A percentile compares a stretch with the other conserved stretches of the same genome.
Evolutionary conservation across 2,329 filamentous ascomycete species (phyloP).

Genomic region (Rutstroemia sp.): DNA sequence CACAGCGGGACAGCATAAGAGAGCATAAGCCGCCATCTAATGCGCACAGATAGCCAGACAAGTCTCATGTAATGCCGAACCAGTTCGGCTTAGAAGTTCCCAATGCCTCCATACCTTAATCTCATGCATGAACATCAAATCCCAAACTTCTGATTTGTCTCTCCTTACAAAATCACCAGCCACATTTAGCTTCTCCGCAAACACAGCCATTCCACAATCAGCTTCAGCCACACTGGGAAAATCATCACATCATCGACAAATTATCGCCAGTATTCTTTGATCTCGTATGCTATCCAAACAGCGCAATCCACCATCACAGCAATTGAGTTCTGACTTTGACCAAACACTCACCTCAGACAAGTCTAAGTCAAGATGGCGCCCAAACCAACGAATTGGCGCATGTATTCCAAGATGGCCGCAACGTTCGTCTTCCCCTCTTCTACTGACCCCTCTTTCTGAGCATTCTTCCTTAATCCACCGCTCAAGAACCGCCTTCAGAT

Average conservation of each 20-base stretch:
- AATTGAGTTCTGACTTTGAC: neutral
- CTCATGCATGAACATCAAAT: too few relatives aligned
- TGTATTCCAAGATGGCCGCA: constrained; percentile 62
- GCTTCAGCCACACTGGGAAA: neutral
- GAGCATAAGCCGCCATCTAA: too few relatives aligned
- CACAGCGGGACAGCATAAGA: too few relatives aligned
- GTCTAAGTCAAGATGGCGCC: constrained; percentile 32
- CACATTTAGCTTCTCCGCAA: too few relatives aligned
- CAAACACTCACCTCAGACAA: neutral
- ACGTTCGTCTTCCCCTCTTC: constrained; percentile 44
- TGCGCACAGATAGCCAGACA: too few relatives aligned
- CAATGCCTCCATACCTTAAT: too few relatives aligned
- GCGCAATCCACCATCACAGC: neutral
- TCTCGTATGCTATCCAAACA: neutral
- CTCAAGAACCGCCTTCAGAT: neutral
- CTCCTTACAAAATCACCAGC: too few relatives aligned
- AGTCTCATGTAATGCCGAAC: too few relatives aligned
- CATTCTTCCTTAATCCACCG: neutral
- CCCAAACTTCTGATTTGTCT: too few relatives aligned
- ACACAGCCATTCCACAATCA: too few relatives aligned
- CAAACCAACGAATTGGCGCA: constrained; percentile 46
- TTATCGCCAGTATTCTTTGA: neutral
- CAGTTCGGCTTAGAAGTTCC: too few relatives aligned
- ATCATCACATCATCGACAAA: constrained; percentile 9
- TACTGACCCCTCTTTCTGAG: neutral